Evolutionary conservation across 2,329 filamentous ascomycete genomes (phyloP).

Genomic region (Mollisiaceae sp.): DNA sequence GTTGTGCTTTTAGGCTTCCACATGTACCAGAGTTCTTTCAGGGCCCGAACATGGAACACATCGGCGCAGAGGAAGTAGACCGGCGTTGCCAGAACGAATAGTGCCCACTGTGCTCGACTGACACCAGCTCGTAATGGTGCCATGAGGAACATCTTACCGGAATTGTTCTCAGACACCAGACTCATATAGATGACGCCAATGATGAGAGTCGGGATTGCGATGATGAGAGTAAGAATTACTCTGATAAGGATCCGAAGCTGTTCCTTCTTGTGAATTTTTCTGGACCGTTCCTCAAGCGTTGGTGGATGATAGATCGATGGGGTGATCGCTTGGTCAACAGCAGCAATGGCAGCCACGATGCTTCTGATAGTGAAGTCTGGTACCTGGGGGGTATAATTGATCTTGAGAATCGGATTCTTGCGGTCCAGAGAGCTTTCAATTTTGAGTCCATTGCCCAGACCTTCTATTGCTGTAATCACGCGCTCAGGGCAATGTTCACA

Average conservation of each 20-base stretch:
- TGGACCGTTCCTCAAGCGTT: conserved; percentile 82
- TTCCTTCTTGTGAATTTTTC: conserved; percentile 72
- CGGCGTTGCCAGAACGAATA: conserved; percentile 82
- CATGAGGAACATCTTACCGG: conserved; percentile 70
- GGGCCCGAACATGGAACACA: conserved; percentile 78
- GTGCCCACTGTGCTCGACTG: conserved; percentile 76
- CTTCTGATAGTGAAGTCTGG: conserved; percentile 76
- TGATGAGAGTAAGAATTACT: conserved; percentile 69
- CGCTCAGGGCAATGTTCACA: conserved; percentile 72
- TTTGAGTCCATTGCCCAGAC: conserved; percentile 53
- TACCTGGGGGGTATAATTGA: conserved; percentile 72
- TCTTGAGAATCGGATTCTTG: conserved; percentile 68
- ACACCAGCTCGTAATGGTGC: conserved; percentile 72
- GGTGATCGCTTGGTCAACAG: conserved; percentile 67
- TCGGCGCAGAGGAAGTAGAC: conserved; percentile 88
- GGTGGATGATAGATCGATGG: conserved; percentile 79
- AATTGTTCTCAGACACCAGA: conserved; percentile 66
- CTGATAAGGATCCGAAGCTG: conserved; percentile 71
- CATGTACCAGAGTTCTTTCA: conserved; percentile 78
- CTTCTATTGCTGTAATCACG: conserved; percentile 58
- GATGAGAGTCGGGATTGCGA: conserved; percentile 82
- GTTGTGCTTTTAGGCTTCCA: conserved; percentile 79
- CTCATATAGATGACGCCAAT: conserved; percentile 93
- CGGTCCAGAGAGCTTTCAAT: conserved; percentile 61
- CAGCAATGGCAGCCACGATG: conserved; percentile 71